A percentile compares a stretch with the other conserved stretches of the same genome.
Evolutionary conservation across 441 rosid species (phyloP).

Genomic region (Aquilaria agallochum): DNA sequence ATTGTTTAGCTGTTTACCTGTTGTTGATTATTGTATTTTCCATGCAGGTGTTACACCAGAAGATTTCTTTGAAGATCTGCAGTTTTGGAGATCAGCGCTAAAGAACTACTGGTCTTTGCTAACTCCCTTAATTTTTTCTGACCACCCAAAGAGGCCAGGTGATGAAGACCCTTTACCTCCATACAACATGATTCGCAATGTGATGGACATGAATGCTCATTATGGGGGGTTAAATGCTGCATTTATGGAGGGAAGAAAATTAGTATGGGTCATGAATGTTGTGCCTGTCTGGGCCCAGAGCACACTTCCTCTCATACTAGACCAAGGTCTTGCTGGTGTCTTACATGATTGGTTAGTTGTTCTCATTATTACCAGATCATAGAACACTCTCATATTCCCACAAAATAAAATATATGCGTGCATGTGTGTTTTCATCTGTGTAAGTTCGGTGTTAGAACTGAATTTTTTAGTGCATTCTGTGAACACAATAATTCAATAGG

Average conservation of each 20-base stretch:
- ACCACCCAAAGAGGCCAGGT: slow-evolving; percentile 98
- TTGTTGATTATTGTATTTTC: slow-evolving; percentile 18
- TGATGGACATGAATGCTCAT: slow-evolving; percentile 97
- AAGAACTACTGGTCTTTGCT: slow-evolving; percentile 93
- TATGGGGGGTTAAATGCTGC: slow-evolving; percentile 85
- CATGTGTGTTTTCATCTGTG: too few relatives aligned
- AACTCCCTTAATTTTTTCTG: slow-evolving; percentile 92
- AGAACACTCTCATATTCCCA: too few relatives aligned
- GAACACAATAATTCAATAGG: too few relatives aligned
- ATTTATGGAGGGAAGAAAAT: slow-evolving; percentile 62
- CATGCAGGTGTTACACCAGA: slow-evolving; percentile 69
- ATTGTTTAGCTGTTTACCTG: slow-evolving; percentile 6
- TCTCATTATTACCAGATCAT: neutral
- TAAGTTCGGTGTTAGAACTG: too few relatives aligned
- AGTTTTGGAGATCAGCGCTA: slow-evolving; percentile 63
- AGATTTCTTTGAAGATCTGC: slow-evolving; percentile 70
- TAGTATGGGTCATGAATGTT: slow-evolving; percentile 94
- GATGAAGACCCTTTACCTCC: slow-evolving; percentile 99
- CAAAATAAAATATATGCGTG: too few relatives aligned
- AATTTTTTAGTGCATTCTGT: too few relatives aligned
- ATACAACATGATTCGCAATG: slow-evolving; percentile 93
- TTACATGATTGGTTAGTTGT: slow-evolving; percentile 83
- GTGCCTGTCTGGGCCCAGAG: slow-evolving; percentile 72
- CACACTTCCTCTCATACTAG: slow-evolving; percentile 88
- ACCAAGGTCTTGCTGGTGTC: slow-evolving; percentile 88